Conservation (phyloP, 495 filamentous ascomycete species). For the Xylaria intraflava region DNA sequence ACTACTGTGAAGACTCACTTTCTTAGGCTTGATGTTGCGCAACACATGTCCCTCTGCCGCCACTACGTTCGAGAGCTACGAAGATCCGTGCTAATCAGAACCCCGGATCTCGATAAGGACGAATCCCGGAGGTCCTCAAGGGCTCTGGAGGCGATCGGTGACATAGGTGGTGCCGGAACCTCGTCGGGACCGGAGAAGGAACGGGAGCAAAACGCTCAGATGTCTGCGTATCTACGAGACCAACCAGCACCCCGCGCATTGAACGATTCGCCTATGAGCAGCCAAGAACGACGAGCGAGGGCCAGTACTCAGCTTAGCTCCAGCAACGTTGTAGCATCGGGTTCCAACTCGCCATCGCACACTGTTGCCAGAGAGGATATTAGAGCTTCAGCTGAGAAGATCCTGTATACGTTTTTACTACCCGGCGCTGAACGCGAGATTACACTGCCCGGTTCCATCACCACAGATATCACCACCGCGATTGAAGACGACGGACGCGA, state of each 20-base stretch:
- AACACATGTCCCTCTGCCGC: conserved; percentile 96
- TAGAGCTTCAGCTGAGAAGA: conserved; percentile 89
- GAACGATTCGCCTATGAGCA: conserved; percentile 63
- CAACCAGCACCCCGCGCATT: conserved; percentile 46
- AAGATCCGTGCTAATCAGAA: conserved; percentile 85
- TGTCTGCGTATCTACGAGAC: conserved; percentile 85
- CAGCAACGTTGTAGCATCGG: conserved; percentile 44
- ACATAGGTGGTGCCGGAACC: conserved; percentile 52
- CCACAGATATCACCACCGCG: conserved; percentile 67
- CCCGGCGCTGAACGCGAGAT: conserved; percentile 94
- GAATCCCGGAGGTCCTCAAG: conserved; percentile 78
- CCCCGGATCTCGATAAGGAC: conserved; percentile 78
- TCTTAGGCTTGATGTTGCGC: conserved; percentile 92
- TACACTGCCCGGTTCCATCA: conserved; percentile 78
- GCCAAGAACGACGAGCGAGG: conserved; percentile 56
- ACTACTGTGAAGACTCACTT: conserved; percentile 6
- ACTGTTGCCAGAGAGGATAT: conserved; percentile 82
- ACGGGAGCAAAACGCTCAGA: conserved; percentile 67
- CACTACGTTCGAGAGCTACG: conserved; percentile 96
- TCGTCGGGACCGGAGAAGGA: conserved; percentile 51
- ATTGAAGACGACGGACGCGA: conserved; percentile 88
- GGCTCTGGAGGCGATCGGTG: conserved; percentile 65
- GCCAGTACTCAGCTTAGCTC: conserved; percentile 53
- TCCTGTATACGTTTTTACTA: conserved; percentile 90
- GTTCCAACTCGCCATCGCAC: conserved; percentile 74